A percentile compares a stretch with the other conserved stretches of the same genome.
Conservation (phyloP, 345 rosid genomes). For the Salix exigua region DNA sequence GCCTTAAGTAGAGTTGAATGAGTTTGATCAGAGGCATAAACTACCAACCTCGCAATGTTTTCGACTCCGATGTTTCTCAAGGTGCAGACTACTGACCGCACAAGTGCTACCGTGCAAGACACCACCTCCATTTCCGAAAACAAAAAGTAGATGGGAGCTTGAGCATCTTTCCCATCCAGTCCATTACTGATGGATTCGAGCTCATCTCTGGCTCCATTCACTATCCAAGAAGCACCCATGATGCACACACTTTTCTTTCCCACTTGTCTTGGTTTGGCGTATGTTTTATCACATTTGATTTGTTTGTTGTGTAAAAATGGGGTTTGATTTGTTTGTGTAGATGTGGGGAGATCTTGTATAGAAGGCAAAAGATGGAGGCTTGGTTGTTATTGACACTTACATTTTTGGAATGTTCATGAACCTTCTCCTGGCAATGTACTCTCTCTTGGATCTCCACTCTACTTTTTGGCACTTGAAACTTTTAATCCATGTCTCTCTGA, state of each 20-base stretch:
- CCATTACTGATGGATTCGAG: too few relatives aligned
- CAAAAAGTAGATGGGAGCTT: too few relatives aligned
- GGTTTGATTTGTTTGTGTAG: slow-evolving; percentile 30
- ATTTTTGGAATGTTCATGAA: slow-evolving; percentile 94
- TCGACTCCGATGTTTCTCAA: too few relatives aligned
- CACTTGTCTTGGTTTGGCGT: background rate
- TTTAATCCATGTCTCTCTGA: background rate
- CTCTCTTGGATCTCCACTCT: slow-evolving; percentile 20
- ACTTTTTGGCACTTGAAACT: background rate
- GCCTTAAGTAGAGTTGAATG: too few relatives aligned
- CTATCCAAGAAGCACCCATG: slow-evolving; percentile 96
- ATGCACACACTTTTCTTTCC: slow-evolving; percentile 34
- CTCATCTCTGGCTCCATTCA: slow-evolving; percentile 98
- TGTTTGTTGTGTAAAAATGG: background rate
- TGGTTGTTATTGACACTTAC: slow-evolving; percentile 89
- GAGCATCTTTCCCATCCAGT: too few relatives aligned
- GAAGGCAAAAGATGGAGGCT: slow-evolving; percentile 91
- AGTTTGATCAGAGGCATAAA: too few relatives aligned
- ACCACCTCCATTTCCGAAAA: too few relatives aligned
- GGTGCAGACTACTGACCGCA: too few relatives aligned
- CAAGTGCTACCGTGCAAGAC: too few relatives aligned
- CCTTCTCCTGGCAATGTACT: slow-evolving; percentile 95
- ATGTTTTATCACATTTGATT: background rate
- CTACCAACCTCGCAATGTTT: too few relatives aligned
- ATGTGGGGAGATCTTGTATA: slow-evolving; percentile 96